Percentiles rank a stretch among this genome's conserved stretches.
Conservation (phyloP, 805 yeast genomes). For the Priceomyces medius region DNA sequence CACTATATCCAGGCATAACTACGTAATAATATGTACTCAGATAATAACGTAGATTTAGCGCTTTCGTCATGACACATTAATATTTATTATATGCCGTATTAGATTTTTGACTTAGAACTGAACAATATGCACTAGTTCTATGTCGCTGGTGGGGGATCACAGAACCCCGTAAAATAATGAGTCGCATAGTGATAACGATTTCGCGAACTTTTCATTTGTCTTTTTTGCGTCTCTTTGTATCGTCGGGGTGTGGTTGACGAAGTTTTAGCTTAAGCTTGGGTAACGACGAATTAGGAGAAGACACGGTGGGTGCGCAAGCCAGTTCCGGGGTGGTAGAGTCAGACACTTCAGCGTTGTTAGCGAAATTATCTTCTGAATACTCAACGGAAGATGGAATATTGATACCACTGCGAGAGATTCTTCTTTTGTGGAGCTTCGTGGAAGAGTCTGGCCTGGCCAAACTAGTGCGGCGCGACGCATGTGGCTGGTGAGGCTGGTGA, state of each 20-base stretch:
- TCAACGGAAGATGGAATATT: constrained; percentile 13
- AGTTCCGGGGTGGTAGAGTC: not conserved
- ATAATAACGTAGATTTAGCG: not conserved
- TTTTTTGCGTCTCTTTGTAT: constrained; percentile 2
- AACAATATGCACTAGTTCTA: no score
- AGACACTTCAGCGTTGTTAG: not conserved
- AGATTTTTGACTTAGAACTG: no score
- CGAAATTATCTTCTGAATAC: not conserved
- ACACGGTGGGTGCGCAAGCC: not conserved
- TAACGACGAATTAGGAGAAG: constrained; percentile 3
- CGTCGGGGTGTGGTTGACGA: constrained; percentile 1
- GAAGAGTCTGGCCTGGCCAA: not conserved
- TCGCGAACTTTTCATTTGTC: not conserved
- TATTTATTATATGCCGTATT: no score
- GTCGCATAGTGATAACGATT: no score
- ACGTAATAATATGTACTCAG: not conserved
- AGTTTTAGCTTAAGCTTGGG: constrained; percentile 14
- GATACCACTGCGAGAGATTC: constrained; percentile 30
- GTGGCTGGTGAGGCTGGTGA: constrained; percentile 2
- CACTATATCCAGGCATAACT: not conserved
- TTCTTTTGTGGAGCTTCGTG: constrained; percentile 14
- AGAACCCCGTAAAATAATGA: no score
- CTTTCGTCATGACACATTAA: not conserved
- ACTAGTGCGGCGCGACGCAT: not conserved
- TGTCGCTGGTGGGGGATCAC: no score